Percentiles rank a stretch among this genome's conserved stretches.
These are phyloP conservation scores for Phaeosphaeria sp. DNA, from an alignment of 2,329 filamentous ascomycete genomes.

Conservation along the genomic window DNA sequence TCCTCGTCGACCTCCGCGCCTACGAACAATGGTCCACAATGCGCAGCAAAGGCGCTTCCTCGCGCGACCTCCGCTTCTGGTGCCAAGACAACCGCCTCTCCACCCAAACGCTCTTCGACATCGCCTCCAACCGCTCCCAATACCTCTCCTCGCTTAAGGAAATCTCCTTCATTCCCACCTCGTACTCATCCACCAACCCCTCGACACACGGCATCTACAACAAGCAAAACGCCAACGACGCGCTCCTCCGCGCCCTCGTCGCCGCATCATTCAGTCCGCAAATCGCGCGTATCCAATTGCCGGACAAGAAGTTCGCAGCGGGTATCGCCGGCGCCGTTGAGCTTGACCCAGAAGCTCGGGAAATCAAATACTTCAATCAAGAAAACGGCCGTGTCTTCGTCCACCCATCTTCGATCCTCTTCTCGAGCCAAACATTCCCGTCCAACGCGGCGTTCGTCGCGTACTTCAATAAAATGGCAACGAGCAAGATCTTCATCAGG, in stretches of 20 bases:
- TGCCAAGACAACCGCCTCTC: slow-evolving; percentile 88
- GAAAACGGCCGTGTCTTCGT: slow-evolving; percentile 76
- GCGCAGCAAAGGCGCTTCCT: slow-evolving; percentile 61
- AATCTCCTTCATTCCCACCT: slow-evolving; percentile 73
- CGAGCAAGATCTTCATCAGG: slow-evolving; percentile 88
- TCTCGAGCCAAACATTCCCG: slow-evolving; percentile 80
- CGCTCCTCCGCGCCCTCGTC: slow-evolving; percentile 56
- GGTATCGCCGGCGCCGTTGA: slow-evolving; percentile 89
- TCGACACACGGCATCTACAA: slow-evolving; percentile 49
- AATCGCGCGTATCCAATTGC: slow-evolving; percentile 89
- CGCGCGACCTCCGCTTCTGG: slow-evolving; percentile 73
- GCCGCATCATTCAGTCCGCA: slow-evolving; percentile 71
- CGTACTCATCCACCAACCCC: slow-evolving; percentile 40
- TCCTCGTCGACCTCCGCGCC: slow-evolving; percentile 84
- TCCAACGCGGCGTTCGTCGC: slow-evolving; percentile 78
- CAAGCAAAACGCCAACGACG: slow-evolving; percentile 56
- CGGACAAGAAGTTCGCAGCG: slow-evolving; percentile 92
- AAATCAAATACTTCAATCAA: slow-evolving; percentile 85
- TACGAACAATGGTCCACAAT: slow-evolving; percentile 83
- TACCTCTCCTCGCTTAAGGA: slow-evolving; percentile 87
- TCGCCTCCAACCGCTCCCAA: slow-evolving; percentile 83
- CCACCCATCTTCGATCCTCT: slow-evolving; percentile 86
- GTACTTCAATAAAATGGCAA: slow-evolving; percentile 92
- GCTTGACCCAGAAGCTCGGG: slow-evolving; percentile 87
- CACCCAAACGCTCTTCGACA: slow-evolving; percentile 83